phyloP scores from a whole-genome alignment of 75 land plant genomes.

The Sequoia sempervirens region DNA sequence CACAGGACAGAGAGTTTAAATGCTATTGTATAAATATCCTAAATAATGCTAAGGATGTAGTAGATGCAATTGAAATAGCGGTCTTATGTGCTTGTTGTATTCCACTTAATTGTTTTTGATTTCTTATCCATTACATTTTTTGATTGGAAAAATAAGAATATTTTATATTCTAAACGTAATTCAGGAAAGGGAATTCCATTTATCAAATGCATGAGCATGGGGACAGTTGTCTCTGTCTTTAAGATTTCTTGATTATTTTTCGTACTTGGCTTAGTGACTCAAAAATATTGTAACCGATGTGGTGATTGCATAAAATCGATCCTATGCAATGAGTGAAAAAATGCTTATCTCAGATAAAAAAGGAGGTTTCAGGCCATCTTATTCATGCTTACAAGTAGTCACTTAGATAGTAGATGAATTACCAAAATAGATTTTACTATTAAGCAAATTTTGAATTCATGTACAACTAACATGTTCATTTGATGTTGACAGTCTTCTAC shows the following conservation, averaged over 20 bases:
- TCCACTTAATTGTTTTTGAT: neutral
- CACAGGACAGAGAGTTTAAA: neutral
- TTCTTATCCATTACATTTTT: no score
- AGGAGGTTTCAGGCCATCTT: neutral
- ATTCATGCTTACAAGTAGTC: neutral
- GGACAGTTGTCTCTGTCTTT: neutral
- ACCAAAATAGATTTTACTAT: neutral
- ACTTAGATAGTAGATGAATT: neutral
- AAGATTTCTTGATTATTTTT: neutral
- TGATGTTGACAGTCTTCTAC: conserved; percentile 31
- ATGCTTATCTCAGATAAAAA: neutral
- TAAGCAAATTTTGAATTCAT: neutral
- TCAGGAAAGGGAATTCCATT: neutral
- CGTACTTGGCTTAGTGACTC: neutral
- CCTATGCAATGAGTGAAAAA: neutral
- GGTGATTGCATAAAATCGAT: neutral
- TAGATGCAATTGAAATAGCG: neutral
- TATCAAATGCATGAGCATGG: neutral
- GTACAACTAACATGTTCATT: conserved; percentile 5
- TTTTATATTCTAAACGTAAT: neutral
- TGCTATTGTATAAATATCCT: neutral
- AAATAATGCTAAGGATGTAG: neutral
- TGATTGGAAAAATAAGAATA: neutral
- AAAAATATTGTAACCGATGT: neutral
- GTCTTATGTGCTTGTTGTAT: neutral